Base-by-base conservation (phyloP, 441 rosid species). In the Rhodomyrtus psidioides region DNA sequence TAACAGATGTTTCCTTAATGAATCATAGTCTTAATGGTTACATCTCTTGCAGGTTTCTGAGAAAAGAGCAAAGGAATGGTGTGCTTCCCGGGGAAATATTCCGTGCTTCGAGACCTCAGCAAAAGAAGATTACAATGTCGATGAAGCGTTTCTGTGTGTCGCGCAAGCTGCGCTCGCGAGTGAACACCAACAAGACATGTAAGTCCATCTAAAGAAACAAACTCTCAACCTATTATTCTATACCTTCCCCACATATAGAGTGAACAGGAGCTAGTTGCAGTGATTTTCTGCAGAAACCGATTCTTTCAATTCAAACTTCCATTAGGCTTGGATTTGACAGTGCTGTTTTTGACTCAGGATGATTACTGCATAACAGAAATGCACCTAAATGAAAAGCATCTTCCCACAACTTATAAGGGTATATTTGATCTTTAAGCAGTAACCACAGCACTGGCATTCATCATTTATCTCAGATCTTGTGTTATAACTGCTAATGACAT, bases 31-130 rank as follows among this genome's bases (percentile, higher is more conserved):
- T 1, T 26, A 70, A 39, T 44, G 51, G 51, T 70, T 70, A 6
- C 39, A 0, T 24, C 55, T 62, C 51, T 26, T 85, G 42, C 79
- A 94, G 94, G 92, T 94, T 82, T 75, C 94, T 16, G 88, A 91
- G 62, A 89, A 88, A 85, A 91, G 88, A 86, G 95, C 93, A 12
- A 84, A 28, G n/a, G 95, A 91, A 39, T 94, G 96, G 96, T 94
- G 95, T 85, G 90, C 84, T 30, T 88, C 90, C 19, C 91, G 58
- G 84, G 93, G 94, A 46, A 91, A 91, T 84, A 91, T 92, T 65
- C 91, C 94, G 4, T 93, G 92, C 88, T 86, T 90, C 83, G 95
- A 94, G 89, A 94, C 95, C 30, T 94, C 96, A 7, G 94, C 96
- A 6, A 93, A 93, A 81, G 93, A 92, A 85, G 87, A 89, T 84